Percentiles rank a stretch among this genome's conserved stretches.
These are phyloP conservation scores for Populus davidiana DNA, from an alignment of 345 rosid genomes.

Conservation along the genomic window DNA sequence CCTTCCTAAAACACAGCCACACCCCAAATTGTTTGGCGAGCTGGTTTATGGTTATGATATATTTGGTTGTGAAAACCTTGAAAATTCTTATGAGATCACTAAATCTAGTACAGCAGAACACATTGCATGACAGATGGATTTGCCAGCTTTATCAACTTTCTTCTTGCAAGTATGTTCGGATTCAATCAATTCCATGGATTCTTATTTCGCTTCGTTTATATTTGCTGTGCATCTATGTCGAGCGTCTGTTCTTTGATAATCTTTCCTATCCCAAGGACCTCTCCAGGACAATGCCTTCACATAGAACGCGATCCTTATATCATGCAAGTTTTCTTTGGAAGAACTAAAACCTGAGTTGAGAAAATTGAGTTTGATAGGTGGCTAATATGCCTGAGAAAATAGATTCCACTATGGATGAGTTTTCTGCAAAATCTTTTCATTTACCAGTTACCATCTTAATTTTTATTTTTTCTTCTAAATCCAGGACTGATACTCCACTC, in stretches of 20 bases:
- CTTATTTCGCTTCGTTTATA: too few relatives aligned
- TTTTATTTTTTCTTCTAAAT: neutral
- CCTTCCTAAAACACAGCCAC: neutral
- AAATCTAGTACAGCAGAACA: neutral
- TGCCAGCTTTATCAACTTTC: too few relatives aligned
- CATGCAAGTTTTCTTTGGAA: neutral
- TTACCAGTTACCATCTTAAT: neutral
- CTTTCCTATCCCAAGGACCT: neutral
- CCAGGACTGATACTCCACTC: neutral
- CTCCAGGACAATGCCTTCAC: neutral
- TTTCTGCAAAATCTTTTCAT: neutral
- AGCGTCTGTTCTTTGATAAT: neutral
- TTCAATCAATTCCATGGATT: too few relatives aligned
- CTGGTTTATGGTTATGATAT: too few relatives aligned
- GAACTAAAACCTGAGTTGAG: neutral
- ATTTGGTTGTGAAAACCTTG: neutral
- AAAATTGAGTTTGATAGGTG: neutral
- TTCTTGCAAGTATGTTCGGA: too few relatives aligned
- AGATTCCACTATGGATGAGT: neutral
- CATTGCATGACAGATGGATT: neutral
- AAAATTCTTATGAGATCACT: neutral
- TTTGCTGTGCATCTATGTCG: neutral
- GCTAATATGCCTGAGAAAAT: neutral
- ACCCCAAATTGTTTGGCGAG: too few relatives aligned
- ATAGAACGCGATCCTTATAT: neutral